These are phyloP conservation scores for Coemansia sp. DNA, from an alignment of 192 early-diverging fungal genomes.

Conservation along the genomic window DNA sequence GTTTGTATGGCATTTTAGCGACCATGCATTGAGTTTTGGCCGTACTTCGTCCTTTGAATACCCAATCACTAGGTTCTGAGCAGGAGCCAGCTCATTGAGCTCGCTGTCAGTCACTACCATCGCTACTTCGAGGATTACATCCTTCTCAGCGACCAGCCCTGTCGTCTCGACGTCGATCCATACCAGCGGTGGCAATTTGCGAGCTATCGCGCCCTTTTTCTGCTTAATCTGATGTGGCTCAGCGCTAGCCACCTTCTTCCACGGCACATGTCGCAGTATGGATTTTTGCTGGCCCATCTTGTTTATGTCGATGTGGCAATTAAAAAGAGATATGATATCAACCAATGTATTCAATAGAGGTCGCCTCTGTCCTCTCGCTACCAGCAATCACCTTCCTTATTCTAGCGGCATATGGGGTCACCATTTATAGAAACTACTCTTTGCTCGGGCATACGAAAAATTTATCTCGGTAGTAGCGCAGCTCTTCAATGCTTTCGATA, in stretches of 20 bases:
- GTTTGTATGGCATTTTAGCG: conserved; percentile 71
- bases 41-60: conserved; percentile 27
- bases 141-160: conserved; percentile 54
- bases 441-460: conserved; percentile 59
- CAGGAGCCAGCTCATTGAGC: conserved; percentile 74
- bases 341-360: background rate
- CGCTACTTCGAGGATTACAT: conserved; percentile 83
- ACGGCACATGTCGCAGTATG: background rate
- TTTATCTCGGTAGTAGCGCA: conserved; percentile 70
- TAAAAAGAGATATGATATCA: background rate
- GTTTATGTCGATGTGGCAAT: background rate
- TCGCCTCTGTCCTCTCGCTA: background rate
- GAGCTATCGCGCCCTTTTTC: background rate
- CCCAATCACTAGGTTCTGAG: conserved; percentile 62
- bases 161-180: conserved; percentile 38
- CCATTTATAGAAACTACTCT: background rate
- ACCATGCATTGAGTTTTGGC: conserved; percentile 83
- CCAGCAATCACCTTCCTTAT: background rate
- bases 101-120: conserved; percentile 81
- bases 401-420: background rate
- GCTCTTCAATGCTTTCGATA: conserved; percentile 86
- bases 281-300: background rate
- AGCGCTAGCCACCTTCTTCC: background rate
- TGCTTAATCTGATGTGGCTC: background rate
- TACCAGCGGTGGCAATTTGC: conserved; percentile 13